A percentile compares a stretch with the other conserved stretches of the same genome.
Conservation (phyloP, 768 basidiomycete species). For the Clitopilus passeckerianus region DNA sequence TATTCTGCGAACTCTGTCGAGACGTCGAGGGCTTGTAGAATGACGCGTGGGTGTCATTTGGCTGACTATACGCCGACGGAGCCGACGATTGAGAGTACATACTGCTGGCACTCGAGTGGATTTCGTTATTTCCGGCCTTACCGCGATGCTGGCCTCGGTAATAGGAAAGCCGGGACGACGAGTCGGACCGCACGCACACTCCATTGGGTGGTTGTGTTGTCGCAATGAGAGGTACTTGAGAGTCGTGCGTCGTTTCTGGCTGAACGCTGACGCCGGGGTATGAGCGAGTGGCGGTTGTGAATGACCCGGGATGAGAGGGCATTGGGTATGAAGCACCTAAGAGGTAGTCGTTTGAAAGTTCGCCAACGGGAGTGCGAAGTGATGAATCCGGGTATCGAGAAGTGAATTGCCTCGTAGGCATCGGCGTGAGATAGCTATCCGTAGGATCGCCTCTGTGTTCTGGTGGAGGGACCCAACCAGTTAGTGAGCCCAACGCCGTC, state of each 20-base stretch:
- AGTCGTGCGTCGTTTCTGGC: not conserved
- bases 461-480: not conserved
- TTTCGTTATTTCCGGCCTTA: slow-evolving; percentile 5
- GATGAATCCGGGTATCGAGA: not conserved
- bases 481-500: not conserved
- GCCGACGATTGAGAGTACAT: slow-evolving; percentile 19
- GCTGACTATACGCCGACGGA: slow-evolving; percentile 4
- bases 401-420: not conserved
- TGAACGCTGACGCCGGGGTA: not conserved
- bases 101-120: slow-evolving; percentile 16
- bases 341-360: not conserved
- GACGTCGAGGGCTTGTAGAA: not conserved
- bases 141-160: slow-evolving; percentile 2
- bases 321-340: not conserved
- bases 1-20: not conserved
- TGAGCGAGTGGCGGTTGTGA: not conserved
- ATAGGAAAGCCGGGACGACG: slow-evolving; percentile 2
- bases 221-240: not conserved
- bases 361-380: not conserved
- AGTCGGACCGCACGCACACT: slow-evolving; percentile 8
- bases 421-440: not conserved
- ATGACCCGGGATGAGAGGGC: not conserved
- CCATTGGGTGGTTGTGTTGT: slow-evolving; percentile 1
- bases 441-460: not conserved
- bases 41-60: not conserved